phyloP scores from a whole-genome alignment of 495 filamentous ascomycete species.

The Jackrogersella minutella region DNA sequence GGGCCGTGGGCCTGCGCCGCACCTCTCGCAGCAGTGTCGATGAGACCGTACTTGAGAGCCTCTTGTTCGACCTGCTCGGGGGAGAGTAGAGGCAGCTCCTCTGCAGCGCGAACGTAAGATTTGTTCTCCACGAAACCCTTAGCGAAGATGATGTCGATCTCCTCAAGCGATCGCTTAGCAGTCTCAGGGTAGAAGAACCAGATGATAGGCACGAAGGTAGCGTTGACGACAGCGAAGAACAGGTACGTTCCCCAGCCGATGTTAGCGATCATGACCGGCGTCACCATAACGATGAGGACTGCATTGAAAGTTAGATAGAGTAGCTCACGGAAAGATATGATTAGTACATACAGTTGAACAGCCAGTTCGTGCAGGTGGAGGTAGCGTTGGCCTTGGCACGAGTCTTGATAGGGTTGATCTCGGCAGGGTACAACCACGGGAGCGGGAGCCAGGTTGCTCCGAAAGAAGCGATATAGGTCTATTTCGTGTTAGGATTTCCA shows the following conservation, averaged over 20 bases:
- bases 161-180: constrained; percentile 72
- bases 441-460: constrained; percentile 73
- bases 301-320: constrained; percentile 18
- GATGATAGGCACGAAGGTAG: constrained; percentile 74
- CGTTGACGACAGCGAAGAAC: constrained; percentile 78
- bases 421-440: constrained; percentile 58
- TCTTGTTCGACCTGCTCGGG: constrained; percentile 70
- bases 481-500: background rate
- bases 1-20: constrained; percentile 23
- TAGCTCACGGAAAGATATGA: background rate
- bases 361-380: constrained; percentile 79
- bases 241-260: constrained; percentile 82
- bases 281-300: constrained; percentile 76
- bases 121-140: constrained; percentile 81
- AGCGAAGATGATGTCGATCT: constrained; percentile 72
- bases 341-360: constrained; percentile 69
- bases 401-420: constrained; percentile 76
- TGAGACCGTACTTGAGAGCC: constrained; percentile 67
- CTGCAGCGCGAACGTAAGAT: constrained; percentile 72
- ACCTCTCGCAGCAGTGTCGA: constrained; percentile 44
- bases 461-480: constrained; percentile 57
- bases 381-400: constrained; percentile 79
- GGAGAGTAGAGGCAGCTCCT: constrained; percentile 72
- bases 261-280: constrained; percentile 72
- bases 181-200: constrained; percentile 84